A percentile compares a stretch with the other conserved stretches of the same genome.
These are phyloP conservation scores for Alternaria brassicae DNA, from an alignment of 2,329 filamentous ascomycete species.

Conservation along the genomic window DNA sequence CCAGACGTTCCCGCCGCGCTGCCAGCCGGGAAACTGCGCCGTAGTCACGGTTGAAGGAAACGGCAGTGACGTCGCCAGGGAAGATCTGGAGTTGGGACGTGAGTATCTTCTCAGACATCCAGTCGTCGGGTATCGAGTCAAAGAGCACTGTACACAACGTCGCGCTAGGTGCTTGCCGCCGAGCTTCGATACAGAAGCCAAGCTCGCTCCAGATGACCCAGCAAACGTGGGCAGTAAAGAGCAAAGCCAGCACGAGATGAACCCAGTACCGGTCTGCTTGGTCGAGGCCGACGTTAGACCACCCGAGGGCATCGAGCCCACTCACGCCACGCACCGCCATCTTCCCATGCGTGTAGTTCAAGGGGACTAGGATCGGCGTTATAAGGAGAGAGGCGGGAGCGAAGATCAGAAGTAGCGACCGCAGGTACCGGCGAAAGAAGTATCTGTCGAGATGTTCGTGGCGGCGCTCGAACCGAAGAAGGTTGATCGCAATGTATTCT, in stretches of 20 bases:
- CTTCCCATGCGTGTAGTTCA: constrained; percentile 21
- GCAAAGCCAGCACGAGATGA: constrained; percentile 13
- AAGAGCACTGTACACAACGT: constrained; percentile 17
- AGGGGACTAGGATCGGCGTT: constrained; percentile 16
- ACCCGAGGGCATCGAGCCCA: constrained; percentile 19
- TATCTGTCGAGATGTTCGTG: constrained; percentile 17
- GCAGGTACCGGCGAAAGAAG: constrained; percentile 22
- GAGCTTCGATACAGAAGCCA: constrained; percentile 9
- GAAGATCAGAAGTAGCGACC: constrained; percentile 19
- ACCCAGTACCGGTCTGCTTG: constrained; percentile 21
- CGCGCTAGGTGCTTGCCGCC: background rate
- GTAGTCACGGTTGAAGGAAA: constrained; percentile 18
- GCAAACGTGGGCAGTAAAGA: constrained; percentile 15
- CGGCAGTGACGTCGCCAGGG: constrained; percentile 1
- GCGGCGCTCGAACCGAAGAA: constrained; percentile 21
- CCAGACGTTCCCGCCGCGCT: background rate
- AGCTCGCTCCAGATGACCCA: constrained; percentile 22
- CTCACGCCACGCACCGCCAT: constrained; percentile 12
- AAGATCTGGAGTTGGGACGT: constrained; percentile 15
- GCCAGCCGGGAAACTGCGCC: constrained; percentile 3
- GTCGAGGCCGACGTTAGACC: constrained; percentile 22
- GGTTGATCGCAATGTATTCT: background rate
- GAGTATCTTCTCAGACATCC: constrained; percentile 15
- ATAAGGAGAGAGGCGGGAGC: constrained; percentile 15
- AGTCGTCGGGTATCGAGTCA: constrained; percentile 17